phyloP scores from a whole-genome alignment of 805 yeast genomes.

The Cyberlindnera americana region DNA sequence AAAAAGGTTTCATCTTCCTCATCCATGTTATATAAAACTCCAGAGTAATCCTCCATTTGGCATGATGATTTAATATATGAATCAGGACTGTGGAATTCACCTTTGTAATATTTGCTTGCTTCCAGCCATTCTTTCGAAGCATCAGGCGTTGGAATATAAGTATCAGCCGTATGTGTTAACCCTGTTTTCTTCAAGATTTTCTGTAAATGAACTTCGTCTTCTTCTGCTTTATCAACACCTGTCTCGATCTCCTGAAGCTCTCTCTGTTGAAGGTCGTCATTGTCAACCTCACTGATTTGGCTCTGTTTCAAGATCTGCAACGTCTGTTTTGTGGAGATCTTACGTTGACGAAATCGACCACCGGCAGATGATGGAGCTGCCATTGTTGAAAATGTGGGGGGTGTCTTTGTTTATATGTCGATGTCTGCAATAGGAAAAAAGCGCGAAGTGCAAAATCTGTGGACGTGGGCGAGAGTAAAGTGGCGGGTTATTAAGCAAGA shows the following conservation, averaged over 20 bases:
- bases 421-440: too few relatives aligned
- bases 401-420: too few relatives aligned
- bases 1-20: conserved; percentile 78
- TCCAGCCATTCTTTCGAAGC: conserved; percentile 83
- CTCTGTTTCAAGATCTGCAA: conserved; percentile 70
- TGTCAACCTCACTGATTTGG: conserved; percentile 79
- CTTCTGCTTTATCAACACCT: conserved; percentile 97
- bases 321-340: conserved; percentile 87
- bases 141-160: conserved; percentile 87
- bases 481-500: too few relatives aligned
- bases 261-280: conserved; percentile 68
- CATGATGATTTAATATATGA: conserved; percentile 86
- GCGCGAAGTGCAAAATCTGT: too few relatives aligned
- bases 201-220: conserved; percentile 93
- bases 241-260: conserved; percentile 90
- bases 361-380: conserved; percentile 27
- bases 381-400: conserved; percentile 5
- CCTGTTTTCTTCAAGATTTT: conserved; percentile 82
- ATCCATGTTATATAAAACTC: conserved; percentile 85
- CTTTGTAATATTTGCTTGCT: conserved; percentile 65
- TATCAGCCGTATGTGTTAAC: conserved; percentile 47
- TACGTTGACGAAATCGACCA: conserved; percentile 80
- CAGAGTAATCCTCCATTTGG: conserved; percentile 92
- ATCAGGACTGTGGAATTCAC: conserved; percentile 66
- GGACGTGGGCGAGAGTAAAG: too few relatives aligned